Base-by-base conservation (phyloP, 805 yeast species). In the Monosporozyma yasuniensis region DNA sequence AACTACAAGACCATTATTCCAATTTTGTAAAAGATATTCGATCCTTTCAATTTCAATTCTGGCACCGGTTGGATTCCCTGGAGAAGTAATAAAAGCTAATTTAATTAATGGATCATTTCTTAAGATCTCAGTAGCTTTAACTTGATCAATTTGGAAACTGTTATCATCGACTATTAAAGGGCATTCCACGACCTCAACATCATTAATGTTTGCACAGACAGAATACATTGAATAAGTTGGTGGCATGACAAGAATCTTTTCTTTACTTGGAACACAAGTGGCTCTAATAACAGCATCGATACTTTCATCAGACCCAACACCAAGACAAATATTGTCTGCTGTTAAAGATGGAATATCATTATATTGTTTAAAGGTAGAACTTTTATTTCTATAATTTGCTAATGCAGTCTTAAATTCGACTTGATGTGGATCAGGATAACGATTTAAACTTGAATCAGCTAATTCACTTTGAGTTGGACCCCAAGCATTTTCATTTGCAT, bases 341-440 rank as follows among this genome's bases (percentile, higher is more conserved):
- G 71, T 68, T 53, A 87, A 63, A 3, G 63, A 61, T 11, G 50
- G 38, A 9, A 57, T 23, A 8, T 35, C 4, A 18, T 64, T 49
- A 6, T 56, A 64, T 19, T 50, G 44, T 46, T 50, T 50, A 32
- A 56, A 53, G 5, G 49, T 22, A 22, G 62, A 56, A 8, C 57
- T 55, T 7, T 63, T 54, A 64, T 87, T 89, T 55, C 99, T 77
- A 62, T 84, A 84, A 38, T 79, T 72, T 46, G 86, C 79, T 46
- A 91, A 73, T 55, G 81, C 81, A 54, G 77, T 70, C 64, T 93
- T 93, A 59, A 93, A 75, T 32, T 75, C 83, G 6, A 77, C 51
- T 62, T 91, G 98, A 69, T 93, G 97, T 9, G 99, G 99, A 61
- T 93, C 99, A 16, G 99, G 99, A 65, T 93, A 93, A 61, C 99